Evolutionary conservation across 306 rosid genomes (phyloP), one percentile per base, ranked within the genome.

Genomic region (Crataegus laevigata): DNA sequence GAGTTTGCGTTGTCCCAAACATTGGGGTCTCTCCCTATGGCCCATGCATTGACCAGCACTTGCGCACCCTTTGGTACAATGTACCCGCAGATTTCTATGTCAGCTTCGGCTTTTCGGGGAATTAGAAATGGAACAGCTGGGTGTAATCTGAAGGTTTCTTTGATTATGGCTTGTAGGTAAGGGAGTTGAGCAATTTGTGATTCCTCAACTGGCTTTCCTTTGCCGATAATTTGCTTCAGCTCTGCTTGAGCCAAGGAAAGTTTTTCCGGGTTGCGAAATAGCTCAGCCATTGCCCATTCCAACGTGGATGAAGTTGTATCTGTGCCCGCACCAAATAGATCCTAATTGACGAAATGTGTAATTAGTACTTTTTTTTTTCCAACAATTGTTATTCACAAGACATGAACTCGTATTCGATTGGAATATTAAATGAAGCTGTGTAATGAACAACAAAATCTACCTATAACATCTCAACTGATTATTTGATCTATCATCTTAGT

Each of bases 251-350:
- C 85, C 69, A 74, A 70, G 34, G 66, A 43, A 17, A 82, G 15
- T 8, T 18, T 4, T 26, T 74, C 74, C 2, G 77, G 85, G 52
- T 71, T 60, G 52, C 26, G 45, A 3, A 78, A 50, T 51, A 78
- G 77, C 58, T 82, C 82, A 2, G 80, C 79, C 82, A 82, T 78
- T 30, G 80, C 71, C 82, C 85, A 78, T 45, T 82, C 79, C 55
- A 82, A 45, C 25, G 79, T 78, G n/a, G 42, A 8, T 2, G 80
- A 62, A 30, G 85, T 82, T 34, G 82, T 69, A 10, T 78, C 77
- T 1, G 73, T 82, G 6, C 73, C 85, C 3, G 79, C 85, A 36
- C 2, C 22, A 66, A 82, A 77, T 24, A 82, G 43, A 42, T 75
- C 76, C 69, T 77, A 42, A 1, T 6, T 1, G 22, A 80, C 17